These are phyloP conservation scores for Globisporangium abappressorium DNA, from an alignment of 352 stramenopile species.

Conservation along the genomic window DNA sequence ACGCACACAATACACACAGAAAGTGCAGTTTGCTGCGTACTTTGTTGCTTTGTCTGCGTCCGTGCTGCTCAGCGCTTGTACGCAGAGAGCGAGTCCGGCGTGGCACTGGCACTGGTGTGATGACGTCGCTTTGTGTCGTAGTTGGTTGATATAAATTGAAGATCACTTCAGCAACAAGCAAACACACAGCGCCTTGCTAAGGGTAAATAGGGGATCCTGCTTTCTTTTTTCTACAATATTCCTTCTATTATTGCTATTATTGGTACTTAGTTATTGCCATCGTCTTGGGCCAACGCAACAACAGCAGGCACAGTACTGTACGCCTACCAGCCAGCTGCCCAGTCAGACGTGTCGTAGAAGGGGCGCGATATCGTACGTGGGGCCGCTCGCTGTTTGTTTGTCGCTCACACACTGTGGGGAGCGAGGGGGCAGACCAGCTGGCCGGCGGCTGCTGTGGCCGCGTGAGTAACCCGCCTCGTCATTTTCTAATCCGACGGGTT, in stretches of 20 bases:
- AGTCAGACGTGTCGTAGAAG: too few relatives aligned
- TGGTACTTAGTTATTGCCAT: too few relatives aligned
- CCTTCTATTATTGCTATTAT: too few relatives aligned
- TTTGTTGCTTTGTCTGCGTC: too few relatives aligned
- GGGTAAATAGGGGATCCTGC: neutral
- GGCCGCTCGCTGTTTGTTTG: too few relatives aligned
- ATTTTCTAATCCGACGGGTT: slow-evolving; percentile 14
- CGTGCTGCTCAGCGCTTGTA: neutral
- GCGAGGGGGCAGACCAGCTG: neutral
- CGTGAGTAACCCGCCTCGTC: slow-evolving; percentile 12
- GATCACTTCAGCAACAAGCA: neutral
- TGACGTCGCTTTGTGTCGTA: neutral
- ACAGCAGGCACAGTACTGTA: too few relatives aligned
- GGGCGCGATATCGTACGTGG: too few relatives aligned
- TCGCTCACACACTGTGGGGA: too few relatives aligned
- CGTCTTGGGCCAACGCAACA: too few relatives aligned
- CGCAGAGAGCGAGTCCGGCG: neutral
- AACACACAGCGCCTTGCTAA: neutral
- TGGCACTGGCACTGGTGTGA: neutral
- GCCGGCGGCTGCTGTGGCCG: too few relatives aligned
- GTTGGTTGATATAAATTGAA: neutral
- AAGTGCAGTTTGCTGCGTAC: neutral
- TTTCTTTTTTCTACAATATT: neutral
- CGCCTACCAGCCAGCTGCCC: too few relatives aligned
- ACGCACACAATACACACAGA: neutral